Evolutionary conservation across 768 basidiomycete genomes (phyloP).

Genomic region (Boletus sp.): DNA sequence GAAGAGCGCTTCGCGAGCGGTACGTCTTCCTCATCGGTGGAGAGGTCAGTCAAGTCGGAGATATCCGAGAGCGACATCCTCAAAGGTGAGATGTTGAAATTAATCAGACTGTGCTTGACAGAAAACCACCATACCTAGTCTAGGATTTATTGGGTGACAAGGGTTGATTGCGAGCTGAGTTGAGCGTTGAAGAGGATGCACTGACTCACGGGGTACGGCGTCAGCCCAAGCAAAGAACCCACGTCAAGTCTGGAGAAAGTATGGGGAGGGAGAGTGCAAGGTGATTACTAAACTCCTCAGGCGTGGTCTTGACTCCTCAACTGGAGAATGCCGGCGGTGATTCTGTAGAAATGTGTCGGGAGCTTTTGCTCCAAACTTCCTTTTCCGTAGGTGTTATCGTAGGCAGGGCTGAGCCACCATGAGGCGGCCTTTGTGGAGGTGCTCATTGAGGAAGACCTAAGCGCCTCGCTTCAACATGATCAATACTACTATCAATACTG

Average conservation of each 20-base stretch:
- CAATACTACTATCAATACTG: neutral
- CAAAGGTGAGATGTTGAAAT: neutral
- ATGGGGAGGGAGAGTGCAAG: neutral
- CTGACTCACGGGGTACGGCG: neutral
- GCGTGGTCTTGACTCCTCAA: neutral
- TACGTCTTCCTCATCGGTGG: conserved; percentile 37
- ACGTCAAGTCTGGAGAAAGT: neutral
- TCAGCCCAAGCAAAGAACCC: neutral
- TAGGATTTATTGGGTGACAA: neutral
- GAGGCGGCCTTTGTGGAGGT: neutral
- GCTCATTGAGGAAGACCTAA: neutral
- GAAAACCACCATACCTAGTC: neutral
- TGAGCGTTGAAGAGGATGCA: neutral
- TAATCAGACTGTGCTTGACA: too few species aligned
- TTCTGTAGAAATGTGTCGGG: conserved; percentile 12
- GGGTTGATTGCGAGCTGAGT: neutral
- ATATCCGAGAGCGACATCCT: conserved; percentile 38
- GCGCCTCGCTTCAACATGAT: neutral
- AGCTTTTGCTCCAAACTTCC: conserved; percentile 15
- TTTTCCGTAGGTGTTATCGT: conserved; percentile 6
- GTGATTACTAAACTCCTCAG: neutral
- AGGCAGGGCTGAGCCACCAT: neutral
- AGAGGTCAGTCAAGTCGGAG: conserved; percentile 49
- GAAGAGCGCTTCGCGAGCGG: conserved; percentile 23
- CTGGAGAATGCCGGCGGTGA: conserved; percentile 7